These are phyloP conservation scores for Trichaptum fuscoviolaceum DNA, from an alignment of 768 basidiomycete species.

Conservation along the genomic window DNA sequence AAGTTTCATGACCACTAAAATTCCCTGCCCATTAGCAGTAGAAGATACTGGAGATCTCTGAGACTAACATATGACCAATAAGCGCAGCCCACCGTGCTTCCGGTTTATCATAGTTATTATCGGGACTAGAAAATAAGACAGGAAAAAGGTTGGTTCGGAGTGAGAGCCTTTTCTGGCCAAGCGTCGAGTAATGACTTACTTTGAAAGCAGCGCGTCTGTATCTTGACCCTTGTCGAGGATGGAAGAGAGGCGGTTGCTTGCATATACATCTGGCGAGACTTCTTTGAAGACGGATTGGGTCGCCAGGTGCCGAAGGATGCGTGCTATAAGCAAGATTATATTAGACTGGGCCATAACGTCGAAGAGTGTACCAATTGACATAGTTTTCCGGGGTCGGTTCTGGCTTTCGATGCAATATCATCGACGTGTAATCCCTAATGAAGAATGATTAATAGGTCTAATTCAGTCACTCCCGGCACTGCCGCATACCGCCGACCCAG, in stretches of 20 bases:
- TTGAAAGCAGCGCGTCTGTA: background rate
- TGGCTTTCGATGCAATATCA: slow-evolving; percentile 29
- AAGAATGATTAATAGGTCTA: background rate
- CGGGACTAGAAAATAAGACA: slow-evolving; percentile 9
- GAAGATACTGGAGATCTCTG: background rate
- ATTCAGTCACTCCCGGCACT: background rate
- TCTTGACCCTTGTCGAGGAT: slow-evolving; percentile 22
- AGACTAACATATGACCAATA: slow-evolving; percentile 14
- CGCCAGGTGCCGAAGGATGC: slow-evolving; percentile 23
- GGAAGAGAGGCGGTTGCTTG: slow-evolving; percentile 22
- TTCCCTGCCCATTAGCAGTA: background rate
- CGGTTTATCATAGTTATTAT: slow-evolving; percentile 17
- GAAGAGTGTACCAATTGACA: slow-evolving; percentile 17
- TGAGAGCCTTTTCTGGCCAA: slow-evolving; percentile 7
- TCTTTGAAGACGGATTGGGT: slow-evolving; percentile 25
- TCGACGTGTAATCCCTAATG: slow-evolving; percentile 31
- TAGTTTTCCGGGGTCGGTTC: slow-evolving; percentile 26
- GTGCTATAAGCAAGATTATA: slow-evolving; percentile 11
- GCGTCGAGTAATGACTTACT: slow-evolving; percentile 12
- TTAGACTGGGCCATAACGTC: background rate
- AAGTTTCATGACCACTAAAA: slow-evolving; percentile 63
- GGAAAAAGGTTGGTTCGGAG: background rate
- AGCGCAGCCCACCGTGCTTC: slow-evolving; percentile 10
- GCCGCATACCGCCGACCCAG: slow-evolving; percentile 26
- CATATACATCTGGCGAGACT: slow-evolving; percentile 21